Base-by-base conservation (phyloP, 2,329 filamentous ascomycete genomes). In the Monosporascus sp. region DNA sequence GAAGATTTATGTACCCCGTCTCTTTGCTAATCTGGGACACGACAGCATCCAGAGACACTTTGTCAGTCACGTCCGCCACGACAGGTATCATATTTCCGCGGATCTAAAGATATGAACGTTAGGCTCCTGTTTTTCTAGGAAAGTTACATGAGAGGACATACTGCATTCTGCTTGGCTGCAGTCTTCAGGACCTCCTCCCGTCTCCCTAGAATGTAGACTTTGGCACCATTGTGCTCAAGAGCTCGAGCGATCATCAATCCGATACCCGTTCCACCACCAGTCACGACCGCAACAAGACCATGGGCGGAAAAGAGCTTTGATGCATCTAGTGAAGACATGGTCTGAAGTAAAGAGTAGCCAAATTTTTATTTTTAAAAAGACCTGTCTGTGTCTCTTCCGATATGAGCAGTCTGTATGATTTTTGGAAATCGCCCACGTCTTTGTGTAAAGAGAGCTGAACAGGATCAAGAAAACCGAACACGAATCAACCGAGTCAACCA, bases 151-250 rank as follows among this genome's bases (percentile, higher is more conserved):
- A 41, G 38, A 27, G 27, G 20, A 47, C 53, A 11, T 45, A 52
- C 50, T 11, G 50, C 50, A 41, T 56, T 50, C 51, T 50, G 41
- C 51, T 53, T 43, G 17, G 56, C 56, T 27, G 56, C 51, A 43
- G n/a, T 52, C 38, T 59, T 50, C 27, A 61, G 41, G 7, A 59
- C 45, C 36, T 55, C 58, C 43, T 54, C 37, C 16, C 59, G 49
- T n/a, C 59, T 50, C 11, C 59, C 59, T 19, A 53, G 22, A 36
- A 61, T 61, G 50, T 61, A 61, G 27, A 61, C 59, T 22, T 53
- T 60, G 20, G 58, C 58, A 46, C 59, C 58, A 27, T 61, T 61
- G 49, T 51, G 43, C 27, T 57, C 51, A n/a, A 59, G 52, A 22
- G 50, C 57, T 31, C 48, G 47, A 24, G 57, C 57, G 27, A 57